Conservation (phyloP, 768 basidiomycete genomes). For the Phaeotremella skinneri region DNA sequence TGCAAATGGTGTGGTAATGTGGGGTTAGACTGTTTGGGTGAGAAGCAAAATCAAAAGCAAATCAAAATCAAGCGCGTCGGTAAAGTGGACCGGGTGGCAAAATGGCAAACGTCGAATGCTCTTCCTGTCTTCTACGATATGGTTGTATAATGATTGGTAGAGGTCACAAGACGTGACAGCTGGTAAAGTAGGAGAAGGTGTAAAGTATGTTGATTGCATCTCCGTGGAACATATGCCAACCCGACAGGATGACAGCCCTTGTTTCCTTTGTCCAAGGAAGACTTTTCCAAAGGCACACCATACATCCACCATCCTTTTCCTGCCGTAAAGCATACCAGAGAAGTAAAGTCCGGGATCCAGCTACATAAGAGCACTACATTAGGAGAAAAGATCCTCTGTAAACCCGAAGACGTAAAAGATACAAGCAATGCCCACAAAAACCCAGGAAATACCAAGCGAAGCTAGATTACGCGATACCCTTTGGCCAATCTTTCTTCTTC, state of each 20-base stretch:
- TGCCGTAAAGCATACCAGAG: too few relatives aligned
- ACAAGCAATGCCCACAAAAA: too few relatives aligned
- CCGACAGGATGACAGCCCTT: too few relatives aligned
- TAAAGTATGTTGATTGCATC: background rate
- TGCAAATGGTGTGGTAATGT: background rate
- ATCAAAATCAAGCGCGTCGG: constrained; percentile 9
- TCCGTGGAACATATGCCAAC: too few relatives aligned
- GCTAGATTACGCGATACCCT: constrained; percentile 11
- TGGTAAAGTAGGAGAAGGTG: background rate
- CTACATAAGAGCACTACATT: too few relatives aligned
- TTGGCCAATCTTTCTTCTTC: constrained; percentile 47
- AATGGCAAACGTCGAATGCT: background rate
- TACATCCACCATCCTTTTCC: too few relatives aligned
- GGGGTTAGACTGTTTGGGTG: background rate
- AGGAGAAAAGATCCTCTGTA: too few relatives aligned
- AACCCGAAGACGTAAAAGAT: too few relatives aligned
- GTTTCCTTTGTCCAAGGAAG: background rate
- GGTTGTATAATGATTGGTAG: background rate
- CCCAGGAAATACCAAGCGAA: background rate
- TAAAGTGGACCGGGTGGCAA: constrained; percentile 9
- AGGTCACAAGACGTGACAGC: constrained; percentile 4
- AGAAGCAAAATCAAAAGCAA: too few relatives aligned
- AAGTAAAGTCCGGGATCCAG: too few relatives aligned
- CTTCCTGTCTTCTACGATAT: background rate
- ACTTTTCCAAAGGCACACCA: background rate